Evolutionary conservation across 2,329 filamentous ascomycete species (phyloP), one percentile per base, ranked within the genome.

Genomic region (Fusarium vanettenii): DNA sequence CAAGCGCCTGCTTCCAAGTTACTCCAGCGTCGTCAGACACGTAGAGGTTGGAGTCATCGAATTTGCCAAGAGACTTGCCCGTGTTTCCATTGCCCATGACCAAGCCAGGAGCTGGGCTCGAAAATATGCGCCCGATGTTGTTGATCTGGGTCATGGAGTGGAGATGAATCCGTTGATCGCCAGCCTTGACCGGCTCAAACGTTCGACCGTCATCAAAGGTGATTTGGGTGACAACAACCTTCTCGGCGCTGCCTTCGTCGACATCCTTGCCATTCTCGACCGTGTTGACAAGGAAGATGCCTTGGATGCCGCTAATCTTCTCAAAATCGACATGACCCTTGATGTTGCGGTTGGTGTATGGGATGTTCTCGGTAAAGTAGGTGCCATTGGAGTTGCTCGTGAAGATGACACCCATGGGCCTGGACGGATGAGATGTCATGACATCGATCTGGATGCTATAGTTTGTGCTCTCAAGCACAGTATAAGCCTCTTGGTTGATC

Each of bases 401-500:
- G 80, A 98, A 96, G 66, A 99, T 87, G 13, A 93, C 92, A 37
- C 97, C 97, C 90, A 98, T 96, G 0, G 93, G 90, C 41, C 89
- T 90, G 1, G 88, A 89, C 14, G 89, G 89, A 52, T 86, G 86
- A 43, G 87, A 87, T 2, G 93, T 94, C 89, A 96, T 92, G 73
- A 98, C 95, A 82, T 98, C 95, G 65, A 99, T 92, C 84, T 98
- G 96, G 77, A 99, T 95, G 85, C 96, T 98, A 86, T 99, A 98
- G 81, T 98, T 96, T 48, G 97, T 98, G 79, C 95, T 97, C 84
- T 98, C 96, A 45, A 99, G 88, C 57, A 99, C 90, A 0, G 97
- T 99, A 83, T 98, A 99, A 4, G 94, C 94, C 80, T 96, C 91
- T 81, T 98, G 93, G 71, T 95, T 89, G 78, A 95, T 84, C 59